phyloP scores from a whole-genome alignment of 805 yeast genomes.

The Naumovozyma castellii region DNA sequence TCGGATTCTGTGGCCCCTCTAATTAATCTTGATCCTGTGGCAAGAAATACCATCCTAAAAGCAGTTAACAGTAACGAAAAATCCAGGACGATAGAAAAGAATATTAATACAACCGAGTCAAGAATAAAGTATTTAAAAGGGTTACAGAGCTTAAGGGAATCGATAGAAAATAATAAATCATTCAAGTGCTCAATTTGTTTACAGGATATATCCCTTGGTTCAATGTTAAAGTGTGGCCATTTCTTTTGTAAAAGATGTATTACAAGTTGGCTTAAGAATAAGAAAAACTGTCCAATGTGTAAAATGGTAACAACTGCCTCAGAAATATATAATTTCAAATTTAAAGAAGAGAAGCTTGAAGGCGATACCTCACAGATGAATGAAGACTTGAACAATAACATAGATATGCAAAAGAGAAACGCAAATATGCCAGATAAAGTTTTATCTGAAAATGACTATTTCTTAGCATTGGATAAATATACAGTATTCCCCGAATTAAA shows the following conservation, averaged over 20 bases:
- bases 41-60: conserved; percentile 12
- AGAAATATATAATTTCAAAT: conserved; percentile 64
- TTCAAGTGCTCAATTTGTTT: conserved; percentile 71
- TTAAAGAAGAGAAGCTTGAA: conserved; percentile 14
- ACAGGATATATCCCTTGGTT: conserved; percentile 58
- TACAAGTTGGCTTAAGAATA: conserved; percentile 55
- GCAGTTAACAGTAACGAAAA: conserved; percentile 17
- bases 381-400: not conserved
- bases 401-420: no score
- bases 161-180: conserved; percentile 25
- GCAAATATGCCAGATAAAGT: not conserved
- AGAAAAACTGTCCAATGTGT: conserved; percentile 72
- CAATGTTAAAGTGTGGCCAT: conserved; percentile 87
- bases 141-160: conserved; percentile 25
- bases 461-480: conserved; percentile 10
- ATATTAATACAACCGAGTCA: conserved; percentile 28
- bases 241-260: conserved; percentile 79
- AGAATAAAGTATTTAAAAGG: conserved; percentile 43
- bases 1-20: conserved; percentile 70
- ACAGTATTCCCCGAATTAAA: conserved; percentile 26
- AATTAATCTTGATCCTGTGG: conserved; percentile 21
- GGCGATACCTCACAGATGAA: not conserved
- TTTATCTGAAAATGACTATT: not conserved
- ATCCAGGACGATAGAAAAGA: conserved; percentile 14
- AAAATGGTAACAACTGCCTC: conserved; percentile 39